Conservation (phyloP, 1,284 basidiomycete genomes). For the Boletus smithii region DNA sequence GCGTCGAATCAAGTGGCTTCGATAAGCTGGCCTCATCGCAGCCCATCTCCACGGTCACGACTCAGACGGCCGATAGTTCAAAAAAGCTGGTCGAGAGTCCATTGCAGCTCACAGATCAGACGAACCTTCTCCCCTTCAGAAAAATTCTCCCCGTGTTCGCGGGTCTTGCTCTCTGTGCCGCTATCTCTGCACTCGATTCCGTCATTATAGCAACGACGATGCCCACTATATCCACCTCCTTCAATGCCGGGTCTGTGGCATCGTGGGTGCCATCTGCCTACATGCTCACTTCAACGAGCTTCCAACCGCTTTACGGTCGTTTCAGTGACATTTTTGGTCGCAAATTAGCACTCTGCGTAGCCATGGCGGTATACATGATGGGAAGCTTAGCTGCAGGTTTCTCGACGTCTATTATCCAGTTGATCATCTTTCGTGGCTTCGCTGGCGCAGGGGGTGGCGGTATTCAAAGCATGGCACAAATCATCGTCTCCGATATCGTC, state of each 20-base stretch:
- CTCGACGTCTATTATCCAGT: slow-evolving; percentile 59
- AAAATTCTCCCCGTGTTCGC: slow-evolving; percentile 63
- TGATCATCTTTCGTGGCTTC: slow-evolving; percentile 71
- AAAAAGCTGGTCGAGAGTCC: slow-evolving; percentile 1
- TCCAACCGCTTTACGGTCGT: slow-evolving; percentile 64
- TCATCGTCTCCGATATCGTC: slow-evolving; percentile 63
- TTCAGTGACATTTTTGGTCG: slow-evolving; percentile 77
- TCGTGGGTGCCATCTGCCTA: slow-evolving; percentile 72
- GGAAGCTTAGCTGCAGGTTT: slow-evolving; percentile 60
- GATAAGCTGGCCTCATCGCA: slow-evolving; percentile 7
- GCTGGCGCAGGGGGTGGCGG: slow-evolving; percentile 69
- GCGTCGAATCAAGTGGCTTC: background rate
- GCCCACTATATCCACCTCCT: slow-evolving; percentile 64
- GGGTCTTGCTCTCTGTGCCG: slow-evolving; percentile 57
- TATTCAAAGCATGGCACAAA: slow-evolving; percentile 62
- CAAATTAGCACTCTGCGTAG: slow-evolving; percentile 58
- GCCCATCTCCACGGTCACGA: slow-evolving; percentile 7
- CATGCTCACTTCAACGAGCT: slow-evolving; percentile 61
- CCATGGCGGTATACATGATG: slow-evolving; percentile 61
- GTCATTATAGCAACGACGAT: slow-evolving; percentile 70
- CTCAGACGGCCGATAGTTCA: slow-evolving; percentile 1
- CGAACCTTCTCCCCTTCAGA: slow-evolving; percentile 67
- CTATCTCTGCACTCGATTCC: slow-evolving; percentile 57
- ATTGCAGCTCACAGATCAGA: slow-evolving; percentile 63
- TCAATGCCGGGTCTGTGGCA: slow-evolving; percentile 62